Conservation (phyloP, 2,329 filamentous ascomycete species). For the Pyrenochaeta sp. region DNA sequence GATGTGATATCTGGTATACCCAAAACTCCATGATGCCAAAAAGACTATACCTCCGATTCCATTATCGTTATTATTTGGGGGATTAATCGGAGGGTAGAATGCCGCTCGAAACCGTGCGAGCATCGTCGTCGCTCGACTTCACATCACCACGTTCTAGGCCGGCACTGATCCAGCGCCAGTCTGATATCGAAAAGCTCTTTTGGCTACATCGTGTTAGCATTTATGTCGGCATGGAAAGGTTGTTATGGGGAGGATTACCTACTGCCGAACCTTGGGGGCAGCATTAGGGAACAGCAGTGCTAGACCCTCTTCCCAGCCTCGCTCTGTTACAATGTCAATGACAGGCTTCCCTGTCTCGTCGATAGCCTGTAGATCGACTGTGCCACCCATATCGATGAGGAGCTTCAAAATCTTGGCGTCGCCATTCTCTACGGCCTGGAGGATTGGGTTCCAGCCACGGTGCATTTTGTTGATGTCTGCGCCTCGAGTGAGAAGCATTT, state of each 20-base stretch:
- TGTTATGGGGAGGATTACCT: constrained; percentile 26
- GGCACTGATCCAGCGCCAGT: constrained; percentile 18
- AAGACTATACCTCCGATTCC: background rate
- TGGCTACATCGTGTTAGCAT: constrained; percentile 9
- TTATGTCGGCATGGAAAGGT: background rate
- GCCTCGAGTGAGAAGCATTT: constrained; percentile 68
- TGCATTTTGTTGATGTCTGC: constrained; percentile 69
- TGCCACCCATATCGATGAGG: constrained; percentile 43
- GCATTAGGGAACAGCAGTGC: constrained; percentile 41
- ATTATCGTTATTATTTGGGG: no score
- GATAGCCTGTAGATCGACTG: constrained; percentile 38
- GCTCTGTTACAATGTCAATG: constrained; percentile 43
- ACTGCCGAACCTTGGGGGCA: constrained; percentile 28
- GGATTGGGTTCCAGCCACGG: constrained; percentile 45
- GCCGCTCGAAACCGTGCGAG: background rate
- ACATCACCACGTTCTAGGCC: constrained; percentile 7
- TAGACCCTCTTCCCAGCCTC: constrained; percentile 47
- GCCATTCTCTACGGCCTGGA: constrained; percentile 47
- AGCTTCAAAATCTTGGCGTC: constrained; percentile 43
- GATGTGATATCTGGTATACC: constrained; percentile 1
- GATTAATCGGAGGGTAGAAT: background rate
- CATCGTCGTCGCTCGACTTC: constrained; percentile 7
- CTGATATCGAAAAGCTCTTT: constrained; percentile 16
- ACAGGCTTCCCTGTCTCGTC: constrained; percentile 40
- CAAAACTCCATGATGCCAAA: background rate